These are phyloP conservation scores for Nannochloris sp. DNA, from an alignment of 139 green algal genomes.

Conservation along the genomic window DNA sequence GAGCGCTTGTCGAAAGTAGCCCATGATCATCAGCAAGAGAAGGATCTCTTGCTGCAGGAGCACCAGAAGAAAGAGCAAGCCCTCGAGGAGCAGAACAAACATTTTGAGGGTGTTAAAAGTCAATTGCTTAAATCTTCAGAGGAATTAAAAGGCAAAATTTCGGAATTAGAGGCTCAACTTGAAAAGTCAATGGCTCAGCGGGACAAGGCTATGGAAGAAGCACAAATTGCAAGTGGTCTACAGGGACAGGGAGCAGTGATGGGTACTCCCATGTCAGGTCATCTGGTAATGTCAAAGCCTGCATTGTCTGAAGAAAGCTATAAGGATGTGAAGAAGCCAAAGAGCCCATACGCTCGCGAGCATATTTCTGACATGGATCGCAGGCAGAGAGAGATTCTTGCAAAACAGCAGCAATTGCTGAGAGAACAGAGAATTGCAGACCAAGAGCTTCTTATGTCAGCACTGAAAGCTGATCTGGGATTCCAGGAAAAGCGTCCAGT, in stretches of 20 bases:
- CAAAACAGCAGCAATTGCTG: conserved; percentile 75
- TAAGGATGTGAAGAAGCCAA: background rate
- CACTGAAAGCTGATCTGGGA: conserved; percentile 44
- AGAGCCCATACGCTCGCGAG: background rate
- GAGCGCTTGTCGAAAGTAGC: too few species aligned
- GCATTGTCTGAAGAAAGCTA: background rate
- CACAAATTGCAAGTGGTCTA: too few species aligned
- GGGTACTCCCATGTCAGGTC: too few species aligned
- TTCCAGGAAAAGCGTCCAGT: conserved; percentile 78
- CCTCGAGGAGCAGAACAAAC: too few species aligned
- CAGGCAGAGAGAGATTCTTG: conserved; percentile 66
- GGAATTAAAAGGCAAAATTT: too few species aligned
- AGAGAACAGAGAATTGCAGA: conserved; percentile 72
- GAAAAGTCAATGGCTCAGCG: conserved; percentile 11
- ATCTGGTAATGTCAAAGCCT: background rate
- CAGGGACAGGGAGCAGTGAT: too few species aligned
- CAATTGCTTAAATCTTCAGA: too few species aligned
- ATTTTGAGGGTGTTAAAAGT: too few species aligned
- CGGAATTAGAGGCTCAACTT: too few species aligned
- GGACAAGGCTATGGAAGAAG: conserved; percentile 69
- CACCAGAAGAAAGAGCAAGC: conserved; percentile 1
- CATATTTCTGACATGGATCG: conserved; percentile 57
- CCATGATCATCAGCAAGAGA: too few species aligned
- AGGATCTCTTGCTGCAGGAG: background rate
- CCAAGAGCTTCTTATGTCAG: conserved; percentile 73